Base-by-base conservation (phyloP, 2,329 filamentous ascomycete species). In the Cryphonectria japonica region DNA sequence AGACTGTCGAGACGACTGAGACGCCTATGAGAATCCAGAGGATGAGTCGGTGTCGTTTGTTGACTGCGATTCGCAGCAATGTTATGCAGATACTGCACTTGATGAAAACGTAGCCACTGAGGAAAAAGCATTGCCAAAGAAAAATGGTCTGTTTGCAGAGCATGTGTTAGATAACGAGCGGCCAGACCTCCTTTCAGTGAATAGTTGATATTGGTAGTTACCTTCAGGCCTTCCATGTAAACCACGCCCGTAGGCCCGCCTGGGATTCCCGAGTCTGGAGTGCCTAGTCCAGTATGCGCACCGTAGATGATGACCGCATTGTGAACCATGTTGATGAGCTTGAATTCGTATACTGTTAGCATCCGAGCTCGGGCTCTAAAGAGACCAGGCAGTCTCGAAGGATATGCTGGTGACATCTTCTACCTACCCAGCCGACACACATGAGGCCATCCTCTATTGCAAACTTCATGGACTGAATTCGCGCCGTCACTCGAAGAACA, bases 251-350 rank as follows among this genome's bases (percentile, higher is more conserved):
- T 57, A 6, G 54, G 13, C 29, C 29, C 26, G 54, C 54, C 54
- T 14, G 54, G 54, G 5, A 59, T 59, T 2, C 63, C 57, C 29
- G 43, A 26, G 61, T 73, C 72, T 22, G 41, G 59, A 22, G 68
- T 34, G 2, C 71, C 72, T 13, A 72, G 71, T 46, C 76, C 71
- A 16, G 71, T 75, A 65, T 76, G 76, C 19, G 74, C 75, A 66
- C 76, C 75, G 63, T 77, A 78, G 16, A 64, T 61, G 8, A 73
- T 62, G 14, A 73, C 62, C 3, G 71, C 22, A 57, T 73, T 73
- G 50, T 73, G 72, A 29, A 68, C 72, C 71, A 73, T 72, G 29
- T 74, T 74, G 60, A 74, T 71, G 26, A 73, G 26, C 71, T 73
- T 59, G 59, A n/a, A 6, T 8, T 50, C 41, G 19, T n/a, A 4